These are phyloP conservation scores for Lepiota venenata DNA, from an alignment of 768 basidiomycete species.

Conservation along the genomic window DNA sequence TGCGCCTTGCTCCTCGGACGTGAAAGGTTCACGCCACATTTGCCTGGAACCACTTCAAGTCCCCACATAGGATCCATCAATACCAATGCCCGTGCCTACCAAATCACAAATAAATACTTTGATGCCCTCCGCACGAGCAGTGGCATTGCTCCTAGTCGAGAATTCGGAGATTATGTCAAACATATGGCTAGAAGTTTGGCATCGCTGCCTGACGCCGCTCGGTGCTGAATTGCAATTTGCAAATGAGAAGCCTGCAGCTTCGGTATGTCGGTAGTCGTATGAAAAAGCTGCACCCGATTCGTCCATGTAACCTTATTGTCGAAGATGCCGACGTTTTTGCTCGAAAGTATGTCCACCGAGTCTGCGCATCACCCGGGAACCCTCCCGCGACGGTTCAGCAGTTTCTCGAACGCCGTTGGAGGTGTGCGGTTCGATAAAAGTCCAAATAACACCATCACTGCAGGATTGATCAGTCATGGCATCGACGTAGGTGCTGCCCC, in stretches of 20 bases:
- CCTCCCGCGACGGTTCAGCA: conserved; percentile 39
- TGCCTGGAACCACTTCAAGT: background rate
- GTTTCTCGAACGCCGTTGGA: conserved; percentile 31
- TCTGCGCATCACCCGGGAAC: background rate
- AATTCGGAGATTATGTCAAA: conserved; percentile 44
- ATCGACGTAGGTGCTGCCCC: conserved; percentile 38
- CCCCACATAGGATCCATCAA: conserved; percentile 5
- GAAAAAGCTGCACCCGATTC: background rate
- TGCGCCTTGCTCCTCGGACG: conserved; percentile 5
- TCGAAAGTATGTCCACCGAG: conserved; percentile 8
- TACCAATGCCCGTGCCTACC: conserved; percentile 17
- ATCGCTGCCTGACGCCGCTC: conserved; percentile 41
- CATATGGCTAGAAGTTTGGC: conserved; percentile 47
- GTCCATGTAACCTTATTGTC: background rate
- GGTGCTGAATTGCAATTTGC: background rate
- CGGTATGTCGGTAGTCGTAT: conserved; percentile 29
- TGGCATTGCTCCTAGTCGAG: conserved; percentile 51
- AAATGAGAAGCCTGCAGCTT: conserved; percentile 22
- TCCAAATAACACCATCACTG: conserved; percentile 41
- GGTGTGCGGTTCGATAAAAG: conserved; percentile 41
- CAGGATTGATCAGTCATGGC: conserved; percentile 37
- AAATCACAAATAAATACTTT: conserved; percentile 20
- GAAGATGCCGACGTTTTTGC: conserved; percentile 11
- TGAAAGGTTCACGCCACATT: conserved; percentile 4
- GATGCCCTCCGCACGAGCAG: conserved; percentile 29